Base-by-base conservation (phyloP, 1,284 basidiomycete species). In the Volvariella volvacea region DNA sequence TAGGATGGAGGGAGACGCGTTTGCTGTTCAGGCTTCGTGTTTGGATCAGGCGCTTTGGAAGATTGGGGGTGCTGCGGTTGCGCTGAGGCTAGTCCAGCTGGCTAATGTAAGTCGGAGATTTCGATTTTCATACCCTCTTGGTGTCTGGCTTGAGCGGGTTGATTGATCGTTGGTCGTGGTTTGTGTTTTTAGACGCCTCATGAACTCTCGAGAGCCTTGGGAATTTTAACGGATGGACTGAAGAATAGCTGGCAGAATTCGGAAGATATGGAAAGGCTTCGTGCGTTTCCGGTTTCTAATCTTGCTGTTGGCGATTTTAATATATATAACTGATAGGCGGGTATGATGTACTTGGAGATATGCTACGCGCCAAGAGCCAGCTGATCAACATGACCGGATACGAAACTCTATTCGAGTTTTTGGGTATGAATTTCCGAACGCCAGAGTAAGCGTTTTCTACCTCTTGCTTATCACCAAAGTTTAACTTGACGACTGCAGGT, bases 231-330 rank as follows among this genome's bases (percentile, higher is more conserved):
- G 3, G 87, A 93, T 55, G 79, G 86, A 3, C 63, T 95, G 31
- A 77, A 78, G 48, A 83, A 87, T 52, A 89, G 81, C 55, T 97
- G 94, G 94, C 79, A 88, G 55, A 91, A 89, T 54, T 92, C 88
- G 33, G 92, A 93, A 56, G 91, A 93, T 55, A 91, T 92, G 83
- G 91, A 94, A 57, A 70, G 82, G 28, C 66, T 92, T 38, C 79
- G 89, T 88, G 55, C 57, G 82, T 69, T 30, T 48, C 34, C 9
- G 14, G 10, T 21, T 36, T n/a, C 21, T 31, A 32, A 22, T 34
- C 33, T 17, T 31, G 34, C 19, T 32, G 16, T 15, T 44, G 10
- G 7, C n/a, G 40, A 39, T 9, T 42, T 42, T 34, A 20, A 38
- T 32, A 40, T 40, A 58, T 28, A 56, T 42, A 30, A 19, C 21